Evolutionary conservation across 495 filamentous ascomycete genomes (phyloP), one percentile per base, ranked within the genome.

Genomic region (Xylaria palmicola): DNA sequence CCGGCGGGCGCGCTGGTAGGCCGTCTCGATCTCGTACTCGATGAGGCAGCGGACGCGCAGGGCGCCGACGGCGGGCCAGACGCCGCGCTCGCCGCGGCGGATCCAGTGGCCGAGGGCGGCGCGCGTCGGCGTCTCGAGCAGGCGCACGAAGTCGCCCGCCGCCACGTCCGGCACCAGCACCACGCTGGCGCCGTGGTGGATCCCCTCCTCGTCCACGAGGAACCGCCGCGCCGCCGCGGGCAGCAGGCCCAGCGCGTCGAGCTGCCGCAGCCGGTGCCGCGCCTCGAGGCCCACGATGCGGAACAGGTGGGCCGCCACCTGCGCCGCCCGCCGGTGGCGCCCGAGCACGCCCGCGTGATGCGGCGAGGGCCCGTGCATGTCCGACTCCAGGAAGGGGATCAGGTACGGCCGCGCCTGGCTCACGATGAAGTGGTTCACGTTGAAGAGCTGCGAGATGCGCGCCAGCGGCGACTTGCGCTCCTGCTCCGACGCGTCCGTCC

Each of bases 61-160:
- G 13, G 92, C 90, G 27, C 85, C 85, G 44, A 96, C 83, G n/a
- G 91, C 90, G 4, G 93, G 93, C 93, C 93, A 98, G 0, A 96
- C 91, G 55, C 89, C 91, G 39, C 88, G 74, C 75, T 97, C 93
- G 7, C 93, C 93, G 41, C 88, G 80, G 19, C 86, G 70, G 59
- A 93, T 91, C 93, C 93, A 97, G 62, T 93, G 88, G 26, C 91
- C 86, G 10, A 97, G 75, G 22, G 85, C 85, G 56, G 87, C 83
- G 50, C 83, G 79, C 17, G 87, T 93, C 4, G 93, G 93, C 27
- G 86, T 90, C 65, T 94, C 89, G 32, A 97, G 81, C 41, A 98
- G 75, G 30, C 86, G 84, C 3, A 86, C 68, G 60, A 97, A 88
- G 67, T 97, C 93, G 3, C 74, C 68, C 1, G 85, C 71, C 9